A percentile compares a stretch with the other conserved stretches of the same genome.
phyloP scores from a whole-genome alignment of 257 asterid species.

The Verbascum thapsus region DNA sequence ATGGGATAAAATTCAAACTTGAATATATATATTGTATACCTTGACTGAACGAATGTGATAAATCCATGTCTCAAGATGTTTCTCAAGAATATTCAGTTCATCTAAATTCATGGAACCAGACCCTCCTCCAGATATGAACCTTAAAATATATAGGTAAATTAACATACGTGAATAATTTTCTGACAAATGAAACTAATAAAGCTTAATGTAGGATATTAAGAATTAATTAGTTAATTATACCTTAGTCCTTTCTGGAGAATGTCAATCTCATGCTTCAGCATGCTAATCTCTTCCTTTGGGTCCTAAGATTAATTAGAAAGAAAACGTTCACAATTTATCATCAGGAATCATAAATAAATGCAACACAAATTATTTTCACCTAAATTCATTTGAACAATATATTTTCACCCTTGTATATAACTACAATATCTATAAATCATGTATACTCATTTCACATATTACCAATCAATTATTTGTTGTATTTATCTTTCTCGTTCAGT shows the following conservation, averaged over 20 bases:
- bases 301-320: slow-evolving; percentile 43
- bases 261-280: slow-evolving; percentile 85
- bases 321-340: not conserved
- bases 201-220: too few species aligned
- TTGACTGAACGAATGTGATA: slow-evolving; percentile 78
- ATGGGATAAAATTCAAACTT: not conserved
- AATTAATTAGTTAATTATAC: slow-evolving; percentile 46
- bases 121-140: slow-evolving; percentile 82
- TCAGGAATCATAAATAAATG: too few species aligned
- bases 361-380: too few species aligned
- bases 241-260: slow-evolving; percentile 80
- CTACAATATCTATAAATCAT: too few species aligned
- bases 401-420: too few species aligned
- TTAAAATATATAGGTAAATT: too few species aligned
- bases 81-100: slow-evolving; percentile 69
- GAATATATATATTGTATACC: slow-evolving; percentile 38
- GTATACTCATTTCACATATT: too few species aligned
- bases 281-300: slow-evolving; percentile 66
- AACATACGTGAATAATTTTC: too few species aligned
- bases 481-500: too few species aligned
- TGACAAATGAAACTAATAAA: too few species aligned
- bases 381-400: too few species aligned
- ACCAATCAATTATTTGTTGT: too few species aligned
- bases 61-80: slow-evolving; percentile 76
- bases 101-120: slow-evolving; percentile 65